A percentile compares a stretch with the other conserved stretches of the same genome.
Conservation (phyloP, 164 flowering plant genomes). For the Hamamelis virginiana region DNA sequence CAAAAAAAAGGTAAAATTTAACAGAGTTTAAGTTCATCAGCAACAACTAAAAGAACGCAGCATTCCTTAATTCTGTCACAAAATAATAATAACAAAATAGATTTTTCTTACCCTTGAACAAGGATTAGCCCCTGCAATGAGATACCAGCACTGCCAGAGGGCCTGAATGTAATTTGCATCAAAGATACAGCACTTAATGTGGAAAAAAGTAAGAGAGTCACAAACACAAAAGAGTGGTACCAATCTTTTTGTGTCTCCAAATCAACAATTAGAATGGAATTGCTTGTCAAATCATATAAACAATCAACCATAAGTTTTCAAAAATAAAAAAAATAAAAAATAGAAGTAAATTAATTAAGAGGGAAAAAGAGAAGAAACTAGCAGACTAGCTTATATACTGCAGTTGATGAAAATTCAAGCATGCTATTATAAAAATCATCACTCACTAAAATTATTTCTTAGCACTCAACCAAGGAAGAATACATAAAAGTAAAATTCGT, state of each 20-base stretch:
- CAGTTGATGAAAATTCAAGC: not conserved
- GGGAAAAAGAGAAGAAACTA: not conserved
- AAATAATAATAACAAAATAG: no score
- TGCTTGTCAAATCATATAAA: not conserved
- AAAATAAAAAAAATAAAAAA: no score
- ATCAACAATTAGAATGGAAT: no score
- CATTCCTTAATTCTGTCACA: not conserved
- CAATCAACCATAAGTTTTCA: not conserved
- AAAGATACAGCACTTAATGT: not conserved
- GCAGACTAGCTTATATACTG: not conserved
- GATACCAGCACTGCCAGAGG: not conserved
- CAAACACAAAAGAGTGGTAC: no score
- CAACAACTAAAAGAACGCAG: no score
- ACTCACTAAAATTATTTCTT: not conserved
- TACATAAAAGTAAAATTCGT: no score
- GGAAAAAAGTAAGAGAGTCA: not conserved
- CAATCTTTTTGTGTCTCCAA: no score
- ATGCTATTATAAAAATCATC: constrained; percentile 1
- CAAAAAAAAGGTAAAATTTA: not conserved
- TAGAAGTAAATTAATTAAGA: not conserved
- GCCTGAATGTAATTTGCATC: not conserved
- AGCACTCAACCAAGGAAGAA: not conserved
- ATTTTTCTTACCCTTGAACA: not conserved
- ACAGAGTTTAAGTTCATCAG: not conserved
- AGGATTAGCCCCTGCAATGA: not conserved